Evolutionary conservation across 805 yeast species (phyloP).

Genomic region (Candida schatavii): DNA sequence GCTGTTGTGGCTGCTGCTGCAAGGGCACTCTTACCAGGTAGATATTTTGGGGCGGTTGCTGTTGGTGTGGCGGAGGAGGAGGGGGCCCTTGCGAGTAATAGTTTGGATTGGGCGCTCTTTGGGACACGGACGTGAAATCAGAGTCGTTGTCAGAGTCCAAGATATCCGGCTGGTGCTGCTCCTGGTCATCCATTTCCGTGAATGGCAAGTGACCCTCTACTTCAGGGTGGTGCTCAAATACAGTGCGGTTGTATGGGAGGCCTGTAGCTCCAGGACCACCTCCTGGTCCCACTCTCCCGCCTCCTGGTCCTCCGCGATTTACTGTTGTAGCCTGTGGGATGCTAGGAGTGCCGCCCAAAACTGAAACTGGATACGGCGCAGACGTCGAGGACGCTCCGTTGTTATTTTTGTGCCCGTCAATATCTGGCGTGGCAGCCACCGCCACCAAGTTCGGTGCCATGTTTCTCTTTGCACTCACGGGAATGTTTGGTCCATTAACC

Average conservation of each 20-base stretch:
- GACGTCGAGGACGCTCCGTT: constrained; percentile 3
- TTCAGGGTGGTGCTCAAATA: constrained; percentile 44
- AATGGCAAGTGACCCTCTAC: constrained; percentile 47
- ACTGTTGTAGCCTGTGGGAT: too few species aligned
- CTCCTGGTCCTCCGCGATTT: background rate
- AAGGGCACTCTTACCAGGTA: constrained; percentile 4
- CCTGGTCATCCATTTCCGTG: constrained; percentile 36
- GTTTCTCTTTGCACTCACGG: constrained; percentile 27
- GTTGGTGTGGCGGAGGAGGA: constrained; percentile 6
- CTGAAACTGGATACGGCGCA: constrained; percentile 5
- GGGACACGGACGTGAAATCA: constrained; percentile 53
- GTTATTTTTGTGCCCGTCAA: constrained; percentile 13
- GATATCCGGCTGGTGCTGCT: constrained; percentile 9
- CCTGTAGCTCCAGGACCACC: background rate
- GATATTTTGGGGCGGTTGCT: constrained; percentile 11
- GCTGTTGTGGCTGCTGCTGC: constrained; percentile 1
- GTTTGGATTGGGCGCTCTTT: constrained; percentile 66
- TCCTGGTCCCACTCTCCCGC: background rate
- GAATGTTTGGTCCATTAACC: constrained; percentile 33
- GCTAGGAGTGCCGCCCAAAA: background rate
- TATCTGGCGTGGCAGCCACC: constrained; percentile 23
- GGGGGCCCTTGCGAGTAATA: constrained; percentile 27
- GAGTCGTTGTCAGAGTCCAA: constrained; percentile 47
- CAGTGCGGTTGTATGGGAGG: constrained; percentile 21
- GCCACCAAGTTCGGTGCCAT: constrained; percentile 32